Base-by-base conservation (phyloP, 805 yeast genomes). In the Nadsonia fulvescens region DNA sequence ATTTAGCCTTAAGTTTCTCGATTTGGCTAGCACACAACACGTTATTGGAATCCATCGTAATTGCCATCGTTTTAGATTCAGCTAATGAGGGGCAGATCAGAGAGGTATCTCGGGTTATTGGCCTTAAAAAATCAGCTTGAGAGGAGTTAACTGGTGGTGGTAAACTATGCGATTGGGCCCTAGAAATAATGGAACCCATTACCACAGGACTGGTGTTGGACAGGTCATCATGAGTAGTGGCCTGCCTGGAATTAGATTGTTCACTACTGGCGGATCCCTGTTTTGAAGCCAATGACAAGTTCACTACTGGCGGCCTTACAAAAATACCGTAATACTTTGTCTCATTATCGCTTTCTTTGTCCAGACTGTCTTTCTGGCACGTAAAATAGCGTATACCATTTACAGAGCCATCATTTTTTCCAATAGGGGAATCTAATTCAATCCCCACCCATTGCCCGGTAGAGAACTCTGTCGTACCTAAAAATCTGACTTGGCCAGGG, bases 371-470 rank as follows among this genome's bases (percentile, higher is more conserved):
- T 0, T 37, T 37, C 4, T 40, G 38, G 18, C 81, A 67, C 3
- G 52, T 43, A 43, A 86, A 83, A 36, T 75, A 62, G 18, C 55
- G 40, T 1, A 39, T 44, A 1, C 78, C 82, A 16, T 67, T 66
- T 15, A 81, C 57, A 12, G 66, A 50, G 0, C 96, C 96, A 42
- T 79, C 66, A 40, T 83, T 81, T 46, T 74, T 78, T 3, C 96
- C 96, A 4, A 62, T 61, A 0, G 94, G 82, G 34, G 71, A 76
- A 37, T 76, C 86, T 33, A 83, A 68, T 39, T 73, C 78, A 3
- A 86, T 62, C 0, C 96, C 96, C 15, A 76, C 61, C 94, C 95
- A 86, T 5, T 38, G 39, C 2, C 46, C 41, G 2, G 41, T 33
- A 2, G 48, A 37, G 15, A 82, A 62, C 20, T 60, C 65, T 0